Base-by-base conservation (phyloP, 1,284 basidiomycete genomes). In the Ustilago tritici region DNA sequence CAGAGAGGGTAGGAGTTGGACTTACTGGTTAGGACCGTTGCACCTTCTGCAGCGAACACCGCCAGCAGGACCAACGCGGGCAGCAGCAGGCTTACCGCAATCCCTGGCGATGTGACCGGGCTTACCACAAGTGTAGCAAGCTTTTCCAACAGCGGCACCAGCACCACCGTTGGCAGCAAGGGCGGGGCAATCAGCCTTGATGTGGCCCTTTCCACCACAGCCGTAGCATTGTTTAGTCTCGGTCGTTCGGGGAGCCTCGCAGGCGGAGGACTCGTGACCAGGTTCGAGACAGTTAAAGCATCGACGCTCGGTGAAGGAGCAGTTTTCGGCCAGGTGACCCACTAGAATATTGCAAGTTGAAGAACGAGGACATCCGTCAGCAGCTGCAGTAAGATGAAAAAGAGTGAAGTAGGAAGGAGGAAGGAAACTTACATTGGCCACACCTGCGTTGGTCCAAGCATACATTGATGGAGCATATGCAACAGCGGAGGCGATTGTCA, bases 271-370 rank as follows among this genome's bases (percentile, higher is more conserved):
- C 47, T 80, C 78, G 61, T 80, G 79, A 0, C 76, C 72, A 0
- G 69, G 34, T 43, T 72, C 65, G 43, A 74, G 68, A 41, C 78
- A 80, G 66, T 80, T 80, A 64, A 78, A 80, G 72, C 78, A 80
- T 46, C 69, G 61, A 14, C 78, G 68, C 46, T 78, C 78, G n/a
- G 56, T 65, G 55, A 43, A 76, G 31, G 58, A 61, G 62, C 78
- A 80, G 58, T 76, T 76, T 38, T 80, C 68, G n/a, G 78, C 78
- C 40, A 80, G 52, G 55, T 80, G 78, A 15, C 78, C 78, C 53
- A 76, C 77, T 79, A 41, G 15, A 15, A 55, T 28, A 32, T 7
- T 1, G 15, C 28, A 11, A 56, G 9, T 14, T 4, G 15, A 10
- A 35, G 38, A 32, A 59, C 62, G 55, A 47, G 40, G 1, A 23